Percentiles rank a stretch among this genome's conserved stretches.
phyloP scores from a whole-genome alignment of 257 asterid species.

The Ophiorrhiza pumila region DNA sequence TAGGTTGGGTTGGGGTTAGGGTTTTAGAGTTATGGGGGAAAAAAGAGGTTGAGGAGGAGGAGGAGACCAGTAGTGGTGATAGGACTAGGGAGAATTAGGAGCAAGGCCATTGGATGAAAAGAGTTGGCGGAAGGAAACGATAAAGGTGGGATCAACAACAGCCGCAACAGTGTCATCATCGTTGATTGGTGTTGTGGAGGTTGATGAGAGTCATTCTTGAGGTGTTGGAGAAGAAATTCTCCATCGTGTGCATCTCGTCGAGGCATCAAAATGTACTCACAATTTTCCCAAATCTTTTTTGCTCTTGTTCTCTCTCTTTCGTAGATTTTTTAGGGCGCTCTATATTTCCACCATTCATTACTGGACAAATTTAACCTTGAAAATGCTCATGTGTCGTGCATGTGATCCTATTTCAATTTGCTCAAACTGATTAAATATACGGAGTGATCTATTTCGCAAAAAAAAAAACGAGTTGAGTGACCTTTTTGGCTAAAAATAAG shows the following conservation, averaged over 20 bases:
- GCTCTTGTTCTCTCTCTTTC: too few species aligned
- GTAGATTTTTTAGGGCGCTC: too few species aligned
- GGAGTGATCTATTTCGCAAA: too few species aligned
- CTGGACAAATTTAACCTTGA: too few species aligned
- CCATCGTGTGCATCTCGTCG: slow-evolving; percentile 79
- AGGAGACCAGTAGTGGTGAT: slow-evolving; percentile 27
- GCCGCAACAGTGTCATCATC: slow-evolving; percentile 69
- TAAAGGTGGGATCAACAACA: slow-evolving; percentile 54
- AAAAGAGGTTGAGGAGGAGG: slow-evolving; percentile 47
- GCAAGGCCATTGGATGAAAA: slow-evolving; percentile 24
- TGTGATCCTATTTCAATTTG: too few species aligned
- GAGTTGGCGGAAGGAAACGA: slow-evolving; percentile 25
- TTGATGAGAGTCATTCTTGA: slow-evolving; percentile 40
- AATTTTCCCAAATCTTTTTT: too few species aligned
- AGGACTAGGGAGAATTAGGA: slow-evolving; percentile 27
- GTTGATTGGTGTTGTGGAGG: slow-evolving; percentile 10
- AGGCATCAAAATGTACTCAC: too few species aligned
- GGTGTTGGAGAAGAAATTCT: slow-evolving; percentile 75
- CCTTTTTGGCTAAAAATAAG: too few species aligned
- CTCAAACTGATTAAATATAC: too few species aligned
- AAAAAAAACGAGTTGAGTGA: too few species aligned
- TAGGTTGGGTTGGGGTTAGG: slow-evolving; percentile 36
- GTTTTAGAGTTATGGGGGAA: slow-evolving; percentile 61
- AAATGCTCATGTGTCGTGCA: too few species aligned
- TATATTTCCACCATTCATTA: too few species aligned